Percentiles rank a stretch among this genome's conserved stretches.
Conservation (phyloP, 768 basidiomycete species). For the Russula abietina region DNA sequence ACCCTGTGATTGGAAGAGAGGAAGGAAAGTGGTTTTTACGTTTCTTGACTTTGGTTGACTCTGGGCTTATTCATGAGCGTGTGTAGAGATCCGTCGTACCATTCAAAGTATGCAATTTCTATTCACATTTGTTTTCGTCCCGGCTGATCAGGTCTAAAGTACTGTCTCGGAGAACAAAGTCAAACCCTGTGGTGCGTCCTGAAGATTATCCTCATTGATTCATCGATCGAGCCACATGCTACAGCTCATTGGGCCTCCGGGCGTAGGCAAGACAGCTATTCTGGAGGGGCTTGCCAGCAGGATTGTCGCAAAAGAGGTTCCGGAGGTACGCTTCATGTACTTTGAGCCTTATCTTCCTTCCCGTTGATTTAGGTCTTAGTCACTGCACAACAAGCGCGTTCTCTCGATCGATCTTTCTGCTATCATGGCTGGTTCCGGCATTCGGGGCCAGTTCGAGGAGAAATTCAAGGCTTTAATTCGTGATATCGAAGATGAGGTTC, state of each 20-base stretch:
- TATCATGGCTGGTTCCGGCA: conserved; percentile 84
- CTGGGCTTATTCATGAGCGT: background rate
- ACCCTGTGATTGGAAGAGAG: conserved; percentile 86
- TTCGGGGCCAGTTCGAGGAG: conserved; percentile 89
- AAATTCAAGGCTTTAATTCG: conserved; percentile 87
- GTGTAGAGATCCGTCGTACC: conserved; percentile 74
- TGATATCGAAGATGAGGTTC: conserved; percentile 81
- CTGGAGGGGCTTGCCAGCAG: conserved; percentile 83
- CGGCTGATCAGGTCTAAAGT: conserved; percentile 39
- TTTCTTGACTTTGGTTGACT: background rate
- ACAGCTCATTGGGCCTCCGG: conserved; percentile 77
- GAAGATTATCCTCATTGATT: background rate
- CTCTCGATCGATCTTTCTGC: conserved; percentile 79
- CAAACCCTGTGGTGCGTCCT: conserved; percentile 73
- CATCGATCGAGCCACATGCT: background rate
- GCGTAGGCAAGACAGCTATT: conserved; percentile 91
- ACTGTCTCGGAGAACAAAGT: conserved; percentile 83
- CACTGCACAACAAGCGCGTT: conserved; percentile 81
- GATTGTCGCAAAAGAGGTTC: conserved; percentile 85
- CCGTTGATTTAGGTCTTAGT: conserved; percentile 39
- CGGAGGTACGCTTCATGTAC: conserved; percentile 52
- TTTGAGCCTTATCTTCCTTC: background rate
- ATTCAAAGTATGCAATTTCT: conserved; percentile 65
- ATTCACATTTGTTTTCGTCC: background rate
- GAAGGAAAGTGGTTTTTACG: conserved; percentile 45